A percentile compares a stretch with the other conserved stretches of the same genome.
phyloP scores from a whole-genome alignment of 2,329 filamentous ascomycete species.

The Aspergillus transmontanensis region DNA sequence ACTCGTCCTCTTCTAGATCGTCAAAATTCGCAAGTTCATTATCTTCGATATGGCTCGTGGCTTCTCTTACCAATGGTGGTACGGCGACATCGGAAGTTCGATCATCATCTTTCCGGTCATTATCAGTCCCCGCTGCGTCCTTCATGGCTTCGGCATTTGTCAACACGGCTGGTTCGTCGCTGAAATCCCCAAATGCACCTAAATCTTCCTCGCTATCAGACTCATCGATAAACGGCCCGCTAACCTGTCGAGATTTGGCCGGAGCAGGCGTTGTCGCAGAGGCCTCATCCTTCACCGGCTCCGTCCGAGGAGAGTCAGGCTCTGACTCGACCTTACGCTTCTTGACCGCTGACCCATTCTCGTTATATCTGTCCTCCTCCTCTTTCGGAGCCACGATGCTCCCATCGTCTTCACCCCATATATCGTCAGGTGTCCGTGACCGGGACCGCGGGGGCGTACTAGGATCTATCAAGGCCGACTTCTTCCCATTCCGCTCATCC shows the following conservation, averaged over 20 bases:
- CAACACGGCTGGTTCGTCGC: constrained; percentile 10
- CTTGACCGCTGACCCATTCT: constrained; percentile 34
- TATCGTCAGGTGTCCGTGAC: constrained; percentile 37
- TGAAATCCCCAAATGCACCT: constrained; percentile 27
- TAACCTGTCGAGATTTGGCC: constrained; percentile 19
- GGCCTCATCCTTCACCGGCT: background rate
- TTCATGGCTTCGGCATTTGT: constrained; percentile 1
- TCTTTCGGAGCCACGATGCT: constrained; percentile 13
- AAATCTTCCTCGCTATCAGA: constrained; percentile 58
- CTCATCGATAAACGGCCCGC: constrained; percentile 46
- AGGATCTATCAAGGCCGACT: constrained; percentile 3
- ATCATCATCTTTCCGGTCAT: constrained; percentile 14
- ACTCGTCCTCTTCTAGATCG: constrained; percentile 63
- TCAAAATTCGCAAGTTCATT: constrained; percentile 59
- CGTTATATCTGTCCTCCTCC: constrained; percentile 33
- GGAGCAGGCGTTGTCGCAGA: constrained; percentile 7
- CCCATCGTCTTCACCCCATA: constrained; percentile 34
- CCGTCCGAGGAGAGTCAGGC: constrained; percentile 4
- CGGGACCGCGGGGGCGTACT: constrained; percentile 15
- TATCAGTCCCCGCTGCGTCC: constrained; percentile 4
- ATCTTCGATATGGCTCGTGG: constrained; percentile 46
- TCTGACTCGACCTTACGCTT: constrained; percentile 34
- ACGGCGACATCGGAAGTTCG: constrained; percentile 24
- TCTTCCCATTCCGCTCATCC: constrained; percentile 33
- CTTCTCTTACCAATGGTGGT: constrained; percentile 54